These are phyloP conservation scores for Talaromyces sp. DNA, from an alignment of 2,329 filamentous ascomycete species.

Conservation along the genomic window DNA sequence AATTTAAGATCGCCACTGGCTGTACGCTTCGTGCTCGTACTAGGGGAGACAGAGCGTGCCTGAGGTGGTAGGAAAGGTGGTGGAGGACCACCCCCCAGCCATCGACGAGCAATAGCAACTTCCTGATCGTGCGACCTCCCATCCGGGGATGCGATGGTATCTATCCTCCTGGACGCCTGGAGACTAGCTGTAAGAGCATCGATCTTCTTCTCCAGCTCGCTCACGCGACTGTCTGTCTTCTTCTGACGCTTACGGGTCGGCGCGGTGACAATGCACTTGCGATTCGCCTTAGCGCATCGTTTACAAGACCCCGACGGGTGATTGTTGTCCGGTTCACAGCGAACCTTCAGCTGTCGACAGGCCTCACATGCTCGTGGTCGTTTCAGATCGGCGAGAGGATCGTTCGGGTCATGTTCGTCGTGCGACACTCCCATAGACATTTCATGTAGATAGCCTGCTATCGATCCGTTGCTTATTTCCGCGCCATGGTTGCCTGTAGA, in stretches of 20 bases:
- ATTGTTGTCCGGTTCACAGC: slow-evolving; percentile 69
- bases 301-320: slow-evolving; percentile 62
- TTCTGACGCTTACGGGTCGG: slow-evolving; percentile 76
- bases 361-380: slow-evolving; percentile 69
- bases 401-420: slow-evolving; percentile 19
- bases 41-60: slow-evolving; percentile 2
- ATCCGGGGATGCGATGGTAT: slow-evolving; percentile 14
- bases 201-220: slow-evolving; percentile 88
- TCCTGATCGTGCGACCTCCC: slow-evolving; percentile 32
- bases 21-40: slow-evolving; percentile 29
- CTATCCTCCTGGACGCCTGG: slow-evolving; percentile 48
- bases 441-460: slow-evolving; percentile 10
- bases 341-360: slow-evolving; percentile 72
- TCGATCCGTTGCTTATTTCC: slow-evolving; percentile 9
- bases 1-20: slow-evolving; percentile 28
- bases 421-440: slow-evolving; percentile 8
- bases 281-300: slow-evolving; percentile 74
- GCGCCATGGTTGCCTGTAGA: slow-evolving; percentile 11
- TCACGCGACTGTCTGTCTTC: slow-evolving; percentile 83
- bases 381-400: slow-evolving; percentile 50
- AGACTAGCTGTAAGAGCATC: slow-evolving; percentile 79
- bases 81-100: slow-evolving; percentile 21
- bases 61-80: background rate
- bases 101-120: slow-evolving; percentile 33
- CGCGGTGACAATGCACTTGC: slow-evolving; percentile 70